A percentile compares a stretch with the other conserved stretches of the same genome.
These are phyloP conservation scores for Pterocarpus santalinus DNA, from an alignment of 306 rosid species.

Conservation along the genomic window DNA sequence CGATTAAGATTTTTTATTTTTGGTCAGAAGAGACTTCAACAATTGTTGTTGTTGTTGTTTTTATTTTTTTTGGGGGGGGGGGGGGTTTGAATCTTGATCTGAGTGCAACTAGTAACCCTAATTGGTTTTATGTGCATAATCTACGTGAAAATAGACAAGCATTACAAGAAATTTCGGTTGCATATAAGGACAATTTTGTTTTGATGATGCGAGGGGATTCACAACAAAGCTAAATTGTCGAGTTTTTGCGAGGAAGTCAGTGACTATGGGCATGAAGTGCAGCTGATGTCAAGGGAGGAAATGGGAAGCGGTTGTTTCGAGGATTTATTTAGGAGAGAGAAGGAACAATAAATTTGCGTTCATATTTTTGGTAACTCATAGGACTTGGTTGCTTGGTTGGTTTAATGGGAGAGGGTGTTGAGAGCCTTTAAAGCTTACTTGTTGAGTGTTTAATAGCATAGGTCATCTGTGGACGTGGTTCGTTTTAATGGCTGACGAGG, in stretches of 20 bases:
- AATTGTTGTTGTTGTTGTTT: too few relatives aligned
- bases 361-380: conserved; percentile 47
- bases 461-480: conserved; percentile 55
- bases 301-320: conserved; percentile 45
- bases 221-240: conserved; percentile 34
- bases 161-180: not conserved
- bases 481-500: conserved; percentile 65
- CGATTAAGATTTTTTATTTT: too few relatives aligned
- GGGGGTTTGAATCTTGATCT: too few relatives aligned
- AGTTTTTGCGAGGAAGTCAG: conserved; percentile 12
- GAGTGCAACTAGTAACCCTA: too few relatives aligned
- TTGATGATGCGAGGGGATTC: conserved; percentile 8
- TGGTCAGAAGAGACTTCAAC: too few relatives aligned
- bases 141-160: not conserved
- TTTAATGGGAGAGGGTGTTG: conserved; percentile 58
- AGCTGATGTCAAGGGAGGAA: conserved; percentile 42
- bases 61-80: too few relatives aligned
- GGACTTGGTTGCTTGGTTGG: conserved; percentile 61
- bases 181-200: conserved; percentile 10
- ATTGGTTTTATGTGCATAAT: not conserved
- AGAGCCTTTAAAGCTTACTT: conserved; percentile 53
- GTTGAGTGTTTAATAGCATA: conserved; percentile 55
- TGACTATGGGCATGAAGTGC: conserved; percentile 32
- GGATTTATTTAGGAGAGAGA: conserved; percentile 52
- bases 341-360: conserved; percentile 48